Evolutionary conservation across 169 alveolate genomes (phyloP).

Genomic region (Cryptosporidium ryanae): DNA sequence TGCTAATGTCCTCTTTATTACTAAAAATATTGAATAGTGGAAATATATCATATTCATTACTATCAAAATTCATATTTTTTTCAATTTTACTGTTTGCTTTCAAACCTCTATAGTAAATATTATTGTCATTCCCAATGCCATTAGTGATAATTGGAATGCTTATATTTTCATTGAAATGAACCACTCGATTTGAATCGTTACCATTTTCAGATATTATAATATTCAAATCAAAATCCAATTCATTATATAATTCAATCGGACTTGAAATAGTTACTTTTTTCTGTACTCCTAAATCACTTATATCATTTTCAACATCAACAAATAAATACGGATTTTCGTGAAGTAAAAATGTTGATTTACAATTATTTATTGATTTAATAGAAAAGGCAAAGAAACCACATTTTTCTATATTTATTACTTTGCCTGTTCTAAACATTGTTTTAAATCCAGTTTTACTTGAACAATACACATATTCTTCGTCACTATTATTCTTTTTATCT

Average conservation of each 20-base stretch:
- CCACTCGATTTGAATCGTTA: background rate
- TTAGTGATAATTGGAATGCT: constrained; percentile 3
- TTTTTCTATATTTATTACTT: constrained; percentile 33
- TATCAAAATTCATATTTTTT: background rate
- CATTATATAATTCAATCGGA: constrained; percentile 28
- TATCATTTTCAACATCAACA: constrained; percentile 23
- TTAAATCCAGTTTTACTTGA: constrained; percentile 5
- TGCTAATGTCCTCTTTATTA: constrained; percentile 3
- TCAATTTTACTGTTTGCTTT: background rate
- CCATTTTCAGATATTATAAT: background rate
- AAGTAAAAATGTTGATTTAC: background rate
- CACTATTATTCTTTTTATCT: background rate
- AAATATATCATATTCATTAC: constrained; percentile 1
- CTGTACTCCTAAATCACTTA: constrained; percentile 10
- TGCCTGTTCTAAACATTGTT: constrained; percentile 3
- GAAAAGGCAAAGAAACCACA: constrained; percentile 35
- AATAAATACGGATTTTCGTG: constrained; percentile 28
- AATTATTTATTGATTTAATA: background rate
- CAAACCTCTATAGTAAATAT: background rate
- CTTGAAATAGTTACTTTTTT: constrained; percentile 20
- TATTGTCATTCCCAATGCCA: background rate
- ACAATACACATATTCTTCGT: background rate
- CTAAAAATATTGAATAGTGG: constrained; percentile 5
- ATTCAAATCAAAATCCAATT: constrained; percentile 8
- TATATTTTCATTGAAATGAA: background rate